Base-by-base conservation (phyloP, 495 filamentous ascomycete genomes). In the Annulohypoxylon stygium region DNA sequence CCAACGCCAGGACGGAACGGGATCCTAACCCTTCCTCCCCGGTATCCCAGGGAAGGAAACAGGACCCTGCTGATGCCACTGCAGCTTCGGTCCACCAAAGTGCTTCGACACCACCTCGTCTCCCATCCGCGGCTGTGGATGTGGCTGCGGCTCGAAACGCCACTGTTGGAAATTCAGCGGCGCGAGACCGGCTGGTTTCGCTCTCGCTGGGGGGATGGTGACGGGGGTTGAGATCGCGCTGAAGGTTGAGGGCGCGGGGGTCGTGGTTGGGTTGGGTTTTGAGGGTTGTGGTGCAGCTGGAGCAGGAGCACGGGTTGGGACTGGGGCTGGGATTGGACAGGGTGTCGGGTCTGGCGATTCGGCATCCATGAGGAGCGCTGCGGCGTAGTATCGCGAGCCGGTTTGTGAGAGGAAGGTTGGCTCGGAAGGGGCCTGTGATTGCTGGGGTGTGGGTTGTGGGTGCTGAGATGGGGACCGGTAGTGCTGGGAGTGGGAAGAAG, bases 141-240 rank as follows among this genome's bases (percentile, higher is more conserved):
- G 58, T 12, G 48, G 47, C 37, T 36, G 47, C 9, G 69, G 70
- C n/a, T 63, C 58, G 43, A 63, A 72, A 0, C 70, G 63, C 70
- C 70, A 72, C 16, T 67, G 63, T 34, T 72, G 70, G 9, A 72
- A 60, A 1, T 41, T 55, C 2, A 36, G 47, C 6, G 55, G 57
- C 33, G 62, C 60, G 5, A 30, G 30, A 30, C 30, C 30, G 5
- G 3, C 30, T 8, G 60, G 16, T 3, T 25, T 25, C 20, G 48
- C n/a, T 9, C 6, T 23, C 6, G 45, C 4, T 1, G 45, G 6
- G 5, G 45, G 45, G 45, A 50, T 50, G 16, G 45, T 18, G 23
- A 53, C 12, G 48, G 23, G 48, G 23, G 20, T 23, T 2, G 36
- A 9, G 36, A 10, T 39, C 2, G 36, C 8, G 36, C 8, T 39